Base-by-base conservation (phyloP, 176 grass and related monocot species). In the Thalia dealbata region DNA sequence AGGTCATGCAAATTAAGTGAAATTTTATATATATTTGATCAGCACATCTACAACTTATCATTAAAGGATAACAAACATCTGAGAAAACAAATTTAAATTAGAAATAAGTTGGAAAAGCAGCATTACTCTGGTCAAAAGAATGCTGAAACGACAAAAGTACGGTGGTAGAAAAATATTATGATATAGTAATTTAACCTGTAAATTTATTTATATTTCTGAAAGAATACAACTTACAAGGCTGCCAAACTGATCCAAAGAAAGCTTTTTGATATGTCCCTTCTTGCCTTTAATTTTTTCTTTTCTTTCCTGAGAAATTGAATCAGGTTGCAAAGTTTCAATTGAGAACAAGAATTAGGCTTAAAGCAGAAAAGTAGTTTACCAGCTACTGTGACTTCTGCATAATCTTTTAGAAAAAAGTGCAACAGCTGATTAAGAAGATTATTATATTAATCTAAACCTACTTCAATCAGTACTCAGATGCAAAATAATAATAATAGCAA, bases 211-310 rank as follows among this genome's bases (percentile, higher is more conserved):
- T 19, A 23, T 30, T 46, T 60, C 25, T 73, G 22, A 18, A 45
- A 42, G 67, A 32, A 61, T 19, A 77, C n/a, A 70, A 90, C 93
- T 92, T 74, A 97, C 93, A 63, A 92, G 82, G 70, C 85, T 92
- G 64, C 93, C 93, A 88, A 82, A 88, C 83, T 97, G 85, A 88
- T 82, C 80, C 5, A 91, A 63, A 84, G 87, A 85, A 76, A 92
- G 87, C 76, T 88, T 92, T 81, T 78, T 86, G 74, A 84, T 61
- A 77, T 86, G 76, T 21, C 93, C 87, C 78, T 97, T 97, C 85
- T 92, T 82, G 77, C 87, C 78, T 87, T 97, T 97, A 73, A 92
- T 78, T 35, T 92, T 91, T 64, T 88, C 92, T 82, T 97, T 92
- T 71, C 93, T 90, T 76, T 97, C 93, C 92, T 96, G 84, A 80